A percentile compares a stretch with the other conserved stretches of the same genome.
Evolutionary conservation across 495 filamentous ascomycete genomes (phyloP).

Genomic region (Aspergillus ellipticus): DNA sequence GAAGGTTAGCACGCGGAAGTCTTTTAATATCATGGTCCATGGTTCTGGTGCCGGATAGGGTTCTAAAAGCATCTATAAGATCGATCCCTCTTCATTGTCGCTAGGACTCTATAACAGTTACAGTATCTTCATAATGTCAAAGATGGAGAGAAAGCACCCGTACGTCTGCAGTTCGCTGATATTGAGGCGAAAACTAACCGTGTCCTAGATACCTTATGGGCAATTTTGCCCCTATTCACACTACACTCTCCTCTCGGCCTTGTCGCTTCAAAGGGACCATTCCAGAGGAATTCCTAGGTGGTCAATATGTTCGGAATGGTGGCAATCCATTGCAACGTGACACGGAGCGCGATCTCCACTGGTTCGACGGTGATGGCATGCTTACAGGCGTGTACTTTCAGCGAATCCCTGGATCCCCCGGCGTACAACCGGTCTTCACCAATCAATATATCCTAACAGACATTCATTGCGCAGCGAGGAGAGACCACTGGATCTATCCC

Average conservation of each 20-base stretch:
- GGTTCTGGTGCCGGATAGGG: too few species aligned
- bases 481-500: slow-evolving; percentile 41
- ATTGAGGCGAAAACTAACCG: background rate
- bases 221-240: slow-evolving; percentile 61
- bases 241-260: slow-evolving; percentile 39
- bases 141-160: background rate
- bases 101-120: background rate
- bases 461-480: slow-evolving; percentile 49
- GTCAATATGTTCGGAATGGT: slow-evolving; percentile 67
- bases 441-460: slow-evolving; percentile 65
- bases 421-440: slow-evolving; percentile 54
- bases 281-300: slow-evolving; percentile 56
- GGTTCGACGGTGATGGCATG: slow-evolving; percentile 74
- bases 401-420: slow-evolving; percentile 17
- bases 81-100: background rate
- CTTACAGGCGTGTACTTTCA: slow-evolving; percentile 59
- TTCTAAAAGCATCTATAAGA: background rate
- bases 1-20: too few species aligned
- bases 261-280: slow-evolving; percentile 52
- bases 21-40: too few species aligned
- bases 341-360: slow-evolving; percentile 53
- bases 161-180: background rate
- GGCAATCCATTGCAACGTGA: slow-evolving; percentile 63
- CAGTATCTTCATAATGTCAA: background rate
- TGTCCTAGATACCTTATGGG: slow-evolving; percentile 48